These are phyloP conservation scores for Fraxinus paxiana DNA, from an alignment of 305 asterid species.

Conservation along the genomic window DNA sequence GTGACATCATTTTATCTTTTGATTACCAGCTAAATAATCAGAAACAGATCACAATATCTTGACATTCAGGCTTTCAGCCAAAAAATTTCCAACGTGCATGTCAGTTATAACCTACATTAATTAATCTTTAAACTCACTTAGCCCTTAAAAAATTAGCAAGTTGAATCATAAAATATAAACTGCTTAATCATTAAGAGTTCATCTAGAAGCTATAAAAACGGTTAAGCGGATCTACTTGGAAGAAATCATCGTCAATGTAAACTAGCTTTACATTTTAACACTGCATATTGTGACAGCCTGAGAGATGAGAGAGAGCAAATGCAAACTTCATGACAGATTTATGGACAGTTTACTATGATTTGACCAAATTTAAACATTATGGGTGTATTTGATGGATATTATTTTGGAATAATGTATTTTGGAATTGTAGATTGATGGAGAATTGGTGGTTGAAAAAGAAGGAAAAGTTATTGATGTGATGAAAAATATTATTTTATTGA, in stretches of 20 bases:
- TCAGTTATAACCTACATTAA: background rate
- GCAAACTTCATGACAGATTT: constrained; percentile 3
- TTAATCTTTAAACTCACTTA: background rate
- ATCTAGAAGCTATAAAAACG: background rate
- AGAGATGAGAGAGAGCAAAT: background rate
- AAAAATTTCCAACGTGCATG: background rate
- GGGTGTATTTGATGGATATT: too few species aligned
- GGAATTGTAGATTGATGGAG: too few species aligned
- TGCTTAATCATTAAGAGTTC: background rate
- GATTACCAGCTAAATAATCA: background rate
- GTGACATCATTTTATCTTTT: background rate
- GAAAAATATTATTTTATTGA: too few species aligned
- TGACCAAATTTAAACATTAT: constrained; percentile 3
- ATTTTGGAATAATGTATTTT: too few species aligned
- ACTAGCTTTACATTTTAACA: background rate
- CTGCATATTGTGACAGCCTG: background rate
- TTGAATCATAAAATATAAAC: background rate
- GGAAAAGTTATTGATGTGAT: too few species aligned
- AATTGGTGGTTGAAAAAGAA: too few species aligned
- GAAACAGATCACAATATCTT: background rate
- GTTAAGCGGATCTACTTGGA: background rate
- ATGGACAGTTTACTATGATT: constrained; percentile 4
- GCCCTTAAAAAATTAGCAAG: constrained; percentile 6
- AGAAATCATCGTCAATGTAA: background rate
- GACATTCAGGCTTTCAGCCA: background rate